Evolutionary conservation across 345 rosid species (phyloP), one percentile per base, ranked within the genome.

Genomic region (Rhodamnia rubescens): DNA sequence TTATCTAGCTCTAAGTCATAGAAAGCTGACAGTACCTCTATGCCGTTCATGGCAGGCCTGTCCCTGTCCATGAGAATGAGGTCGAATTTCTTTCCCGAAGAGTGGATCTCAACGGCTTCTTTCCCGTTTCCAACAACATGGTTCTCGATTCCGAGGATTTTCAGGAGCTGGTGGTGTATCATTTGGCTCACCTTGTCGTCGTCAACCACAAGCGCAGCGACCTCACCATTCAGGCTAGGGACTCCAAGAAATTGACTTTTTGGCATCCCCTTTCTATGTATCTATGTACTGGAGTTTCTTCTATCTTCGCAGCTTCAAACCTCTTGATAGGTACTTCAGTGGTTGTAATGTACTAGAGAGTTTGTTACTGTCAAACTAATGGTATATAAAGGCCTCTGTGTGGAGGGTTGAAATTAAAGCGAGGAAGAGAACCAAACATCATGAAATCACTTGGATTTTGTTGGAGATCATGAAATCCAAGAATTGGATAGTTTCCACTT

Each of bases 41-140:
- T 88, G 88, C 98, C 98, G 57, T 95, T 91, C 98, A 95, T 92
- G 86, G 93, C 20, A 20, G 98, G 98, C 99, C 95, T 94, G 36
- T 95, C 98, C 90, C 89, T 88, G 80, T 95, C 99, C 99, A 96
- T 95, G 56, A 96, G 89, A 82, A 96, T 93, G 58, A 96, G 92
- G 85, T 94, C 94, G 82, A 95, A 96, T 49, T 52, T 85, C 80
- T 87, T 89, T 12, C 98, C 98, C 0, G 94, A 89, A 42, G 81
- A 88, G 82, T 93, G 93, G 44, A 90, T 87, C 8, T 93, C 96
- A 2, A 96, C 88, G 4, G 98, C 98, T 88, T 95, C 96, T 85
- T 94, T 90, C 14, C 98, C 99, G 36, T 95, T 93, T 4, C 20
- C 82, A 12, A 90, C 98, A 4, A 87, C 92, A 47, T 91, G 89